Base-by-base conservation (phyloP, 257 asterid species). In the Solanum arcanum region DNA sequence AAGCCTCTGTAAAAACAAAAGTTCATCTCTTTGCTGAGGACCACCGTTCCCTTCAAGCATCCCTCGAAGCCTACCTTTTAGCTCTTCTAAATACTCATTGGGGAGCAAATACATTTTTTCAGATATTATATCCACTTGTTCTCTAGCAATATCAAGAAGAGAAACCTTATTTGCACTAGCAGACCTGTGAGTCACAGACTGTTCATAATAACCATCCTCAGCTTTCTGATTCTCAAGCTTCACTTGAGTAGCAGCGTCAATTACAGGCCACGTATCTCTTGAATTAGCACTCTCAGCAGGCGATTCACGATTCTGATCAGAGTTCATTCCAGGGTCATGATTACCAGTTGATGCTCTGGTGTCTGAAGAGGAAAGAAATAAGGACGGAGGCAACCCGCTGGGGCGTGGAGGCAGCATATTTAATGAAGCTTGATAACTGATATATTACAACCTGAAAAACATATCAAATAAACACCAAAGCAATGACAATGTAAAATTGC, bases 211-310 rank as follows among this genome's bases (percentile, higher is more conserved):
- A 59, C 94, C 96, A 75, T 92, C 91, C 74, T 95, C 98, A 82
- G 89, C 97, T 89, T 93, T 96, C 73, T 94, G 96, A 88, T 89
- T 95, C 88, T 94, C 98, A 86, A 86, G 68, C 64, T 91, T 92
- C 91, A 92, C 92, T 60, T 91, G 93, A 33, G 59, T 89, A 91
- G 92, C 85, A 66, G 93, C 94, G 83, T 94, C 98, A 75, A 94
- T 87, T 20, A 95, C 89, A 84, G 98, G 99, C 98, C 99, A 95
- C 23, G 98, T 95, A 86, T 95, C 98, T 46, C 98, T 91, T 14
- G 99, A 96, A 90, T 98, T 93, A 70, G 98, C 99, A 92, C 99
- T 96, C 85, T 96, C 99, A 6, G 98, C 87, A 46, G 96, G 99
- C 60, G 98, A 95, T 73, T 93, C 98, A 6, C 94, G 98, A 60